phyloP scores from a whole-genome alignment of 2,329 filamentous ascomycete genomes.

The Fusarium burgessii region DNA sequence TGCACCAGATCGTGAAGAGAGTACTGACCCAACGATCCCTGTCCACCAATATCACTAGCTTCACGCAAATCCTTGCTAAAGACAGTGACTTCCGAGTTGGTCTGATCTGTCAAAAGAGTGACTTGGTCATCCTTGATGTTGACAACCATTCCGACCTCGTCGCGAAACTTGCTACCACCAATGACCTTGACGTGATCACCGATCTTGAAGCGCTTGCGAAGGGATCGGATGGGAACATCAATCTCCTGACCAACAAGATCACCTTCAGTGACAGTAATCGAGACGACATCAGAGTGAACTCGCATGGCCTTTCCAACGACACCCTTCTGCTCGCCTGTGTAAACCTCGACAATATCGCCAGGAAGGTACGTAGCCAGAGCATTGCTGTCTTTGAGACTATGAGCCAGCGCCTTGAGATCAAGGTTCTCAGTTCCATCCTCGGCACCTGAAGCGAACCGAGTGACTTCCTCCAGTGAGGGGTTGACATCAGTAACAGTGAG shows the following conservation, averaged over 20 bases:
- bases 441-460: conserved; percentile 87
- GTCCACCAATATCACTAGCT: conserved; percentile 90
- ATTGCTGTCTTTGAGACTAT: conserved; percentile 87
- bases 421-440: conserved; percentile 95
- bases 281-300: conserved; percentile 92
- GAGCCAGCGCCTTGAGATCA: conserved; percentile 89
- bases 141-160: conserved; percentile 97
- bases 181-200: conserved; percentile 99
- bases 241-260: conserved; percentile 85
- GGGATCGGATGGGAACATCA: conserved; percentile 90
- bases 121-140: conserved; percentile 93
- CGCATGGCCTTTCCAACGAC: conserved; percentile 87
- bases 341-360: conserved; percentile 97
- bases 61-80: conserved; percentile 97
- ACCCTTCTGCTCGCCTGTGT: conserved; percentile 93
- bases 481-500: conserved; percentile 91
- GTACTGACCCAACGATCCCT: conserved; percentile 87
- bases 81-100: conserved; percentile 92
- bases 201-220: conserved; percentile 91
- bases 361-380: conserved; percentile 87
- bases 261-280: conserved; percentile 85
- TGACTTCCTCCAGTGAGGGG: conserved; percentile 93
- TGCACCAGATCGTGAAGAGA: conserved; percentile 95
- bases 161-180: conserved; percentile 91
- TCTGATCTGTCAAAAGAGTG: conserved; percentile 92